Percentiles rank a stretch among this genome's conserved stretches.
These are phyloP conservation scores for Yarrowia sp. DNA, from an alignment of 805 yeast genomes.

Conservation along the genomic window DNA sequence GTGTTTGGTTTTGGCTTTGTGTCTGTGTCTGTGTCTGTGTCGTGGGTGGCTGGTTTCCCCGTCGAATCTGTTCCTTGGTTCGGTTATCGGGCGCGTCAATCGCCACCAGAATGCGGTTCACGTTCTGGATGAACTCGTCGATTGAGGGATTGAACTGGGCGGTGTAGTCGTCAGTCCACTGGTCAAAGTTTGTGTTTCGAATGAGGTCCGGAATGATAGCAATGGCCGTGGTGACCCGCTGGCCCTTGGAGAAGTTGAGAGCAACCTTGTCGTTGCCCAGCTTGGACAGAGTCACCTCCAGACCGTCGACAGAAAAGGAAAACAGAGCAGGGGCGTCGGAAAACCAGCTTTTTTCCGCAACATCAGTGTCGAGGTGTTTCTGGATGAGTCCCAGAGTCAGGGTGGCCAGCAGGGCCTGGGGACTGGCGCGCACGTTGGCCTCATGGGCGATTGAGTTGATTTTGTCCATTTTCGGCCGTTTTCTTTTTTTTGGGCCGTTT, in stretches of 20 bases:
- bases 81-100: slow-evolving; percentile 9
- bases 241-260: slow-evolving; percentile 15
- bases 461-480: too few relatives aligned
- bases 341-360: slow-evolving; percentile 4
- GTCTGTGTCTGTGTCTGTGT: slow-evolving; percentile 12
- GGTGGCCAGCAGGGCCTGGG: slow-evolving; percentile 12
- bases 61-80: slow-evolving; percentile 11
- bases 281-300: slow-evolving; percentile 15
- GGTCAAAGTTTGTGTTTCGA: neutral
- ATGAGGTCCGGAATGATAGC: slow-evolving; percentile 14
- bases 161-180: slow-evolving; percentile 1
- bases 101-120: slow-evolving; percentile 16
- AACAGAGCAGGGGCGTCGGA: slow-evolving; percentile 10
- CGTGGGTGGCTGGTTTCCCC: neutral
- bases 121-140: slow-evolving; percentile 23
- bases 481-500: neutral
- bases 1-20: slow-evolving; percentile 24
- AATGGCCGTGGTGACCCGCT: slow-evolving; percentile 19
- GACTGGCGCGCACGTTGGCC: neutral
- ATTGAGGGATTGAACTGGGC: slow-evolving; percentile 3
- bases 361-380: neutral
- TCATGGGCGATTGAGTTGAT: slow-evolving; percentile 12
- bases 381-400: slow-evolving; percentile 17
- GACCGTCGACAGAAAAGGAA: neutral
- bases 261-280: slow-evolving; percentile 20